Evolutionary conservation across 116 monocot species (phyloP), one percentile per base, ranked within the genome.

Genomic region (Dioscorea cayenensis): DNA sequence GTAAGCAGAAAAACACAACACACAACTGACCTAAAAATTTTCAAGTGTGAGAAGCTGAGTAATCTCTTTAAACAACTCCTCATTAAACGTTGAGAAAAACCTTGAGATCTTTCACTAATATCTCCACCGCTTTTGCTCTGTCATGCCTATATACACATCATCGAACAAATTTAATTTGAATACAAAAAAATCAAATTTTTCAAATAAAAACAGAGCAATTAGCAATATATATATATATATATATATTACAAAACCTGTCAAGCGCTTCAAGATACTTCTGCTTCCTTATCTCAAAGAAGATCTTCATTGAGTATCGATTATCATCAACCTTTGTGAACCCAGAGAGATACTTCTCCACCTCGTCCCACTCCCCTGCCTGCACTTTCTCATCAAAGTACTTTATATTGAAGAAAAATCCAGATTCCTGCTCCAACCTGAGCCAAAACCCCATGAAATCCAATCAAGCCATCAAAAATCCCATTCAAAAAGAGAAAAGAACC

Each of bases 181-280:
- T 3, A 32, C 0, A n/a, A 60, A 71, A 60, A 71, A 63, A 62
- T 14, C 38, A 67, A 18, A 55, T 2, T 55, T 55, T 55, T 14
- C 55, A 16, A 55, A 18, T 55, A 5, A 55, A 55, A 55, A 55
- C 16, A 55, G 55, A 55, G 17, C 55, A 55, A 16, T 55, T n/a
- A 55, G 3, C 13, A 55, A 55, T 5, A n/a, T n/a, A n/a, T n/a
- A n/a, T n/a, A n/a, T n/a, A n/a, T n/a, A n/a, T n/a, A n/a, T n/a
- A n/a, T n/a, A n/a, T n/a, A n/a, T 55, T 18, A n/a, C n/a, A 43
- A 49, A 49, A 92, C 92, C 77, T 92, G 69, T 92, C 92, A 23
- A 92, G 78, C 19, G 92, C 84, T 73, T 92, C 92, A 11, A 92
- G 82, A 82, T 92, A 92, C 72, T 92, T 92, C 79, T 92, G 92